Percentiles rank a stretch among this genome's conserved stretches.
phyloP scores from a whole-genome alignment of 129 eudicot genomes.

The carrot (Daucus carota) region DNA sequence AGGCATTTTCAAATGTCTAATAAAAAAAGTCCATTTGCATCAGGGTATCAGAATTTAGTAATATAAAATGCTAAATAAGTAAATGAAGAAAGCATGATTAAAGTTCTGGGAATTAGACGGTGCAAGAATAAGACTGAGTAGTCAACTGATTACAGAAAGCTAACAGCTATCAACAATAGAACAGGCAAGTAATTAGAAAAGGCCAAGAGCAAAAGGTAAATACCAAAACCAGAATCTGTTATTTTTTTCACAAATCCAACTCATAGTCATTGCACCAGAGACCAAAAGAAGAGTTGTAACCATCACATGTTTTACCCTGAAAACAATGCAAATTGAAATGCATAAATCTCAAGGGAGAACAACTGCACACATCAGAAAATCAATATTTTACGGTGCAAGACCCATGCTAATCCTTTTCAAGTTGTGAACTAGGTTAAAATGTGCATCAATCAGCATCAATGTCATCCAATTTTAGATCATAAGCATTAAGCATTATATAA shows the following conservation, averaged over 20 bases:
- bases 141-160: background rate
- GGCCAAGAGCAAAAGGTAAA: slow-evolving; percentile 4
- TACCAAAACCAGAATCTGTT: slow-evolving; percentile 93
- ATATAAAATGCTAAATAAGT: no score
- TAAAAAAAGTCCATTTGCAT: background rate
- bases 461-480: background rate
- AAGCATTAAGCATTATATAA: background rate
- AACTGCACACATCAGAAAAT: background rate
- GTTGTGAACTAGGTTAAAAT: background rate
- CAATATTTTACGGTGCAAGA: background rate
- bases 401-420: background rate
- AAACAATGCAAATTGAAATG: slow-evolving; percentile 3
- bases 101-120: background rate
- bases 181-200: background rate
- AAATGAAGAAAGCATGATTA: background rate
- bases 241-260: slow-evolving; percentile 94
- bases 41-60: no score
- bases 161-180: background rate
- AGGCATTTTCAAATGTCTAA: background rate
- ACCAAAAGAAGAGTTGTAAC: slow-evolving; percentile 65
- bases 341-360: background rate
- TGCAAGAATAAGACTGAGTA: background rate
- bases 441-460: background rate
- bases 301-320: slow-evolving; percentile 78
- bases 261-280: slow-evolving; percentile 93